Base-by-base conservation (phyloP, 192 early-diverging fungal genomes). In the Backusella mclennaniae region DNA sequence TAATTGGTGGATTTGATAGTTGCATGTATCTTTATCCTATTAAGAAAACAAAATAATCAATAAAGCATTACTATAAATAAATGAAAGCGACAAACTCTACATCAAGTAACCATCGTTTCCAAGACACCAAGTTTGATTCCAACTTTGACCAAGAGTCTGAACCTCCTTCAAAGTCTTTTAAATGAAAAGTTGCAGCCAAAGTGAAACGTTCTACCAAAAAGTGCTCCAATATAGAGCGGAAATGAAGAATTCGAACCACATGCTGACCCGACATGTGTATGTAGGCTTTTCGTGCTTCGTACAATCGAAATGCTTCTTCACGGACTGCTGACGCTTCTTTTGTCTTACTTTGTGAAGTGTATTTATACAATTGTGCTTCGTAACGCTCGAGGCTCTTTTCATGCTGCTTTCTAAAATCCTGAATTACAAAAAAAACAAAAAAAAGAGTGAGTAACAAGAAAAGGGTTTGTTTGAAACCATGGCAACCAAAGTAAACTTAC, bases 271-370 rank as follows among this genome's bases (percentile, higher is more conserved):
- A 84, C 6, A 85, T 81, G 38, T 81, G 85, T 66, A 91, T 88
- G 75, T 90, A 92, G 35, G 76, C 84, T 76, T 92, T 92, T 38
- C 89, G 82, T 8, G 88, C 80, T 73, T 91, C 89, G 68, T 83
- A 90, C 29, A 92, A 82, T 35, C 88, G 84, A 35, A 90, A 91
- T 0, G 90, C 88, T 39, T 92, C 91, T 78, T 93, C 91, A 69
- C 86, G 80, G 3, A 93, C 74, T 12, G 87, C 85, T 39, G 84
- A 87, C 15, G 87, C 76, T 77, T 92, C 92, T 71, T 92, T 93
- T 35, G 81, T 81, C 31, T 88, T 84, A 67, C 85, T 87, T 66
- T 90, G 80, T 29, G 82, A 77, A 8, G 84, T 76, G 69, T 92
- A 92, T 73, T 85, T 87, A 1, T 76, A 74, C 6, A 92, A 77